Base-by-base conservation (phyloP, 2,329 filamentous ascomycete genomes). In the Endocalyx cinctus region DNA sequence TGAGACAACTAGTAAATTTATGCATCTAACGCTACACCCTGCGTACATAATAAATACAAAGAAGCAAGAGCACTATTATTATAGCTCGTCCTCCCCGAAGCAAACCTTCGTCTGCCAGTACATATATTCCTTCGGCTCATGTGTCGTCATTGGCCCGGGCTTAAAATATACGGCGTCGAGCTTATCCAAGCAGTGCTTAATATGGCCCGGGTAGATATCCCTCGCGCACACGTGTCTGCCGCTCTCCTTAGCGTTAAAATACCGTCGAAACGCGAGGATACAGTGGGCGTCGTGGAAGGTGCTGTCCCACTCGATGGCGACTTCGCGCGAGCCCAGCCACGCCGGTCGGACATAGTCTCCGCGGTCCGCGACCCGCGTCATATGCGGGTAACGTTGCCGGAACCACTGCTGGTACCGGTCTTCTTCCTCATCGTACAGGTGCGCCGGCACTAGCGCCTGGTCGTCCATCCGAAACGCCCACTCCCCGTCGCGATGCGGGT, bases 221-320 rank as follows among this genome's bases (percentile, higher is more conserved):
- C 35, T 25, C 12, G 35, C 25, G 23, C 35, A 38, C 11, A 37
- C 35, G 15, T 37, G 35, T 20, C 15, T 13, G 10, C 26, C 19
- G 23, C 22, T 27, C 25, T 38, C 31, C 14, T 25, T 19, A 10
- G 36, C 36, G 10, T 26, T 38, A 10, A 12, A 38, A 18, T 38
- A 28, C 7, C 36, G 26, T 6, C 36, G 20, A 5, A 38, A 17
- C 12, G 36, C 32, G 10, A 38, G 17, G 11, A 38, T 25, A 16
- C 36, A 38, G 17, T 38, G 36, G 10, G 36, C 36, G 13, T 22
- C 19, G 18, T 35, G 36, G 23, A 38, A 35, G 5, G 28, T 35
- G 6, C 13, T 23, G 20, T 38, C 31, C 15, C 19, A 29, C n/a
- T 17, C 15, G 31, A 38, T 20, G 10, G 18, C 16, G 20, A 34